These are phyloP conservation scores for Trichoderma aggressivum DNA, from an alignment of 2,329 filamentous ascomycete species.

Conservation along the genomic window DNA sequence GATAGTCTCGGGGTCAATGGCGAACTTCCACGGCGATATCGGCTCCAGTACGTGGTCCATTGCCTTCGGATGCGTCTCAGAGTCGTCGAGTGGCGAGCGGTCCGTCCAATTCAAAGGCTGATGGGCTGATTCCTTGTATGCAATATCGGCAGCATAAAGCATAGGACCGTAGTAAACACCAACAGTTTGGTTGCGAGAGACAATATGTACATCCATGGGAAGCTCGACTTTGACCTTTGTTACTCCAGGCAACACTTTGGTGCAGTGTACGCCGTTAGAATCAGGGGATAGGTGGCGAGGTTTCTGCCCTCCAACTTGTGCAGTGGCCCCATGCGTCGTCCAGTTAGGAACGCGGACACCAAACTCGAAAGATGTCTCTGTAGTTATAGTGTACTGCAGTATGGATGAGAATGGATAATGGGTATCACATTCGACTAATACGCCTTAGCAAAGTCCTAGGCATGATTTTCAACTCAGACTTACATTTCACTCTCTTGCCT, in stretches of 20 bases:
- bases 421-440: background rate
- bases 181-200: background rate
- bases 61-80: background rate
- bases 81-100: background rate
- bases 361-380: background rate
- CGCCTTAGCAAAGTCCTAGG: too few relatives aligned
- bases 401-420: background rate
- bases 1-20: background rate
- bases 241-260: background rate
- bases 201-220: background rate
- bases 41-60: background rate
- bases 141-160: background rate
- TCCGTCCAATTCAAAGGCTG: background rate
- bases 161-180: background rate
- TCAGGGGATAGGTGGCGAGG: background rate
- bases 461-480: background rate
- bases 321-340: background rate
- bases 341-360: background rate
- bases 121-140: background rate
- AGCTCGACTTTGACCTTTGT: background rate
- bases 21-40: background rate
- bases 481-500: background rate
- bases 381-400: background rate
- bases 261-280: background rate
- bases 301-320: background rate